Evolutionary conservation across 148 eudicot genomes (phyloP).

Genomic region (Silene conica): DNA sequence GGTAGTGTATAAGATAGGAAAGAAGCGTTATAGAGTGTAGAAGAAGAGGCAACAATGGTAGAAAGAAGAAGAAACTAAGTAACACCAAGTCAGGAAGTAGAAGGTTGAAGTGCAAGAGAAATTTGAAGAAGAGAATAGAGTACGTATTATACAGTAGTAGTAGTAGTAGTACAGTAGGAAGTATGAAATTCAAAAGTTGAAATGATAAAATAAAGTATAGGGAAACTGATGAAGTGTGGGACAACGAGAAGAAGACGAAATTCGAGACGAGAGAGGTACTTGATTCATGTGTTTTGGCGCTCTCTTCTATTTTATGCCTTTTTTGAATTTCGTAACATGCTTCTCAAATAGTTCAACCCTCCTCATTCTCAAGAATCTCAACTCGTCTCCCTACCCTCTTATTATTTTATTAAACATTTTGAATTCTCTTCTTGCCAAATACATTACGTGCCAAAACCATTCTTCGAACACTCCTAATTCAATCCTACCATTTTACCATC

Average conservation of each 20-base stretch:
- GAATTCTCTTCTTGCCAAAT: no score
- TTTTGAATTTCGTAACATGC: not conserved
- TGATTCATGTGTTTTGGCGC: not conserved
- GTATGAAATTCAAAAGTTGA: conserved; percentile 1
- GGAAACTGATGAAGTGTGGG: conserved; percentile 6
- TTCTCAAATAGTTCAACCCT: no score
- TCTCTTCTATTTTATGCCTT: not conserved
- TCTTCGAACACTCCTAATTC: no score
- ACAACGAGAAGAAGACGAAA: conserved; percentile 13
- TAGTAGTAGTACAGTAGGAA: no score
- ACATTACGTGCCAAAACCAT: no score
- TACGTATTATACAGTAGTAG: no score
- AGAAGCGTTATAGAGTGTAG: no score
- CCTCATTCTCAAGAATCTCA: no score
- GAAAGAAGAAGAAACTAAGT: not conserved
- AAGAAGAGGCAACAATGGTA: not conserved
- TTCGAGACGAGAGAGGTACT: conserved; percentile 11
- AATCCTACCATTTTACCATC: no score
- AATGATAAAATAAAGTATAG: not conserved
- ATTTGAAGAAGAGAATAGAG: not conserved
- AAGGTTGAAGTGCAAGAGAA: not conserved
- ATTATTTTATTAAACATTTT: no score
- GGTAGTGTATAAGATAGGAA: no score
- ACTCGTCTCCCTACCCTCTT: no score
- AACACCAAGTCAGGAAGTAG: not conserved